These are phyloP conservation scores for Penicillium lagena DNA, from an alignment of 495 filamentous ascomycete species.

Conservation along the genomic window DNA sequence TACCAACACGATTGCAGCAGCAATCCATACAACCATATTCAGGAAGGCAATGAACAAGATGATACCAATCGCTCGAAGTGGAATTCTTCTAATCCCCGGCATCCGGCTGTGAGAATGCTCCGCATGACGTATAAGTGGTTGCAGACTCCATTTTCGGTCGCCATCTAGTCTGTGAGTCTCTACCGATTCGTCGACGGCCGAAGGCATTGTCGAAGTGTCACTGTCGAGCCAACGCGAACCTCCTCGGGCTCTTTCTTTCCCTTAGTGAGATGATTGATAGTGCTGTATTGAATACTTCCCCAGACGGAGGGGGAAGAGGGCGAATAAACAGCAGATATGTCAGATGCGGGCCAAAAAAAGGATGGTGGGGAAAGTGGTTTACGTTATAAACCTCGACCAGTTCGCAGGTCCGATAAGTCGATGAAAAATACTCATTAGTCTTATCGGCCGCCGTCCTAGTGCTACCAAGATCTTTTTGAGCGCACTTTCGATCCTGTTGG, in stretches of 20 bases:
- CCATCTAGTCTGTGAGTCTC: constrained; percentile 8
- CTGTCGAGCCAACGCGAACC: too few species aligned
- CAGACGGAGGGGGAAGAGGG: too few species aligned
- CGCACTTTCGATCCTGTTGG: too few species aligned
- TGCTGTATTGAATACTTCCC: too few species aligned
- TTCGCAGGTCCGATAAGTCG: background rate
- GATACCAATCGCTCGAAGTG: constrained; percentile 58
- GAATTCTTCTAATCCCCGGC: constrained; percentile 50
- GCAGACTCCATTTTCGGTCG: constrained; percentile 26
- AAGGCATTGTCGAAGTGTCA: too few species aligned
- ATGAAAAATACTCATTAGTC: constrained; percentile 5
- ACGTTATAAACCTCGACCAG: background rate
- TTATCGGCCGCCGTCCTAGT: background rate
- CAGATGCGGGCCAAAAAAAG: too few species aligned
- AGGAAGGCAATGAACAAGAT: constrained; percentile 57
- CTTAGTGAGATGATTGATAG: too few species aligned
- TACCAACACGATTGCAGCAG: constrained; percentile 62
- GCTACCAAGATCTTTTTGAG: too few species aligned
- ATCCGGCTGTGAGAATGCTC: constrained; percentile 39
- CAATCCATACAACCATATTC: constrained; percentile 70
- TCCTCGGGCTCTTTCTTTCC: too few species aligned
- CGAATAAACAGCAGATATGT: too few species aligned
- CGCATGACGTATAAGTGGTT: constrained; percentile 26
- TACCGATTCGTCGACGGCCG: background rate
- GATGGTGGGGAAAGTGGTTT: too few species aligned